A percentile compares a stretch with the other conserved stretches of the same genome.
Evolutionary conservation across 176 grass and related monocot species (phyloP).

Genomic region (Thinopyrum elongatum): DNA sequence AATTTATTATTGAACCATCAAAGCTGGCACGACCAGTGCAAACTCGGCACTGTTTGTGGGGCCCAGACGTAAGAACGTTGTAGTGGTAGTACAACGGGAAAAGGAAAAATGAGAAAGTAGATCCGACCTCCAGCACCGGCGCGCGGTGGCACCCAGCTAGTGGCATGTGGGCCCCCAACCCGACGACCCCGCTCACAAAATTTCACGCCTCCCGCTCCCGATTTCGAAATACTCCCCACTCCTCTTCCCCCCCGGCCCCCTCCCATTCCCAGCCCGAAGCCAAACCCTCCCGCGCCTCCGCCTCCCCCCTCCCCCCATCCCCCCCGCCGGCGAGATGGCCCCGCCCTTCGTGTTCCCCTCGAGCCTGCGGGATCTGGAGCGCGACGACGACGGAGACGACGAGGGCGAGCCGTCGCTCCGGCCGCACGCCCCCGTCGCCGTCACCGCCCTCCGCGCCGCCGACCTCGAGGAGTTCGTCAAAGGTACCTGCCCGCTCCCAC

Average conservation of each 20-base stretch:
- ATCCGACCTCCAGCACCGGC: too few relatives aligned
- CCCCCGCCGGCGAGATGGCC: conserved; percentile 50
- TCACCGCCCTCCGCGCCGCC: conserved; percentile 62
- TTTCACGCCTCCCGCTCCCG: conserved; percentile 38
- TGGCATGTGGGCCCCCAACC: neutral
- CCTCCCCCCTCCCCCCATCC: neutral
- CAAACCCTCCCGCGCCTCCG: neutral
- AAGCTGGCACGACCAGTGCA: too few relatives aligned
- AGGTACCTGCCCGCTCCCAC: conserved; percentile 38
- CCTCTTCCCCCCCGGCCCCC: neutral
- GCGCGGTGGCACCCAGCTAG: too few relatives aligned
- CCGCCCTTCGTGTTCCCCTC: conserved; percentile 76
- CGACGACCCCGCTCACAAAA: neutral
- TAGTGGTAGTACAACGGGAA: too few relatives aligned
- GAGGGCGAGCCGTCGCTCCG: conserved; percentile 51
- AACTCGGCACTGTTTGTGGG: too few relatives aligned
- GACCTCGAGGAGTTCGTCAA: conserved; percentile 95
- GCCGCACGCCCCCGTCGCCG: conserved; percentile 50
- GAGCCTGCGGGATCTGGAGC: conserved; percentile 68
- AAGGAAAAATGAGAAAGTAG: too few relatives aligned
- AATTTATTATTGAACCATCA: too few relatives aligned
- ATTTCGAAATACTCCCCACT: conserved; percentile 35
- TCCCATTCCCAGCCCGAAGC: neutral
- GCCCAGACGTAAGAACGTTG: too few relatives aligned
- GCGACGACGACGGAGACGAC: conserved; percentile 25